Evolutionary conservation across 2,329 filamentous ascomycete species (phyloP).

Genomic region (Claviceps citrina): DNA sequence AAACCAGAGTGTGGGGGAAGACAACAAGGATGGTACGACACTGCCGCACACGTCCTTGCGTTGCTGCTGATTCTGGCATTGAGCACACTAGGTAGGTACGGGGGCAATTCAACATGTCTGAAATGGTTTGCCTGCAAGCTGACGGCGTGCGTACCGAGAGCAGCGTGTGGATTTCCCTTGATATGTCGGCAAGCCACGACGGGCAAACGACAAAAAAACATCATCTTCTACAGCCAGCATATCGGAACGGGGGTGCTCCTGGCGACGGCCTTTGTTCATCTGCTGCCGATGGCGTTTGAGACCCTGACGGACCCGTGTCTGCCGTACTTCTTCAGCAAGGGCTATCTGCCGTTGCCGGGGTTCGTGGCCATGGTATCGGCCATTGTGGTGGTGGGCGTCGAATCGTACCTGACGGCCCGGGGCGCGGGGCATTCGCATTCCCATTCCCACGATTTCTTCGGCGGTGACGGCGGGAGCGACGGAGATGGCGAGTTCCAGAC

Average conservation of each 20-base stretch:
- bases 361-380: constrained; percentile 70
- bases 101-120: too few relatives aligned
- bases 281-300: constrained; percentile 51
- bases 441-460: constrained; percentile 33
- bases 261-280: constrained; percentile 71
- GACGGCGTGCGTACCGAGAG: background rate
- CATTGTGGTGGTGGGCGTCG: constrained; percentile 68
- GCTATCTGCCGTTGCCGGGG: constrained; percentile 67
- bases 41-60: constrained; percentile 50
- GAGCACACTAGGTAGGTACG: constrained; percentile 42
- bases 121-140: too few relatives aligned
- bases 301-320: constrained; percentile 57
- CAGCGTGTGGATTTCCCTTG: constrained; percentile 52
- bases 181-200: constrained; percentile 43
- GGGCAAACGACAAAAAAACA: constrained; percentile 39
- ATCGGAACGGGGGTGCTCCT: constrained; percentile 76
- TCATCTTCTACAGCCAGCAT: constrained; percentile 55
- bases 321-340: constrained; percentile 60
- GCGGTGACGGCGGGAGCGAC: constrained; percentile 32
- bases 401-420: constrained; percentile 72
- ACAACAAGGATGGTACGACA: constrained; percentile 45
- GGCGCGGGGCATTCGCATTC: constrained; percentile 47
- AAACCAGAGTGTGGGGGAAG: constrained; percentile 38
- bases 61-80: constrained; percentile 48
- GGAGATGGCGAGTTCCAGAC: constrained; percentile 18